Percentiles rank a stretch among this genome's conserved stretches.
phyloP scores from a whole-genome alignment of 23 red algal species.

The Cyanidiococcus yangmingshanensis region DNA sequence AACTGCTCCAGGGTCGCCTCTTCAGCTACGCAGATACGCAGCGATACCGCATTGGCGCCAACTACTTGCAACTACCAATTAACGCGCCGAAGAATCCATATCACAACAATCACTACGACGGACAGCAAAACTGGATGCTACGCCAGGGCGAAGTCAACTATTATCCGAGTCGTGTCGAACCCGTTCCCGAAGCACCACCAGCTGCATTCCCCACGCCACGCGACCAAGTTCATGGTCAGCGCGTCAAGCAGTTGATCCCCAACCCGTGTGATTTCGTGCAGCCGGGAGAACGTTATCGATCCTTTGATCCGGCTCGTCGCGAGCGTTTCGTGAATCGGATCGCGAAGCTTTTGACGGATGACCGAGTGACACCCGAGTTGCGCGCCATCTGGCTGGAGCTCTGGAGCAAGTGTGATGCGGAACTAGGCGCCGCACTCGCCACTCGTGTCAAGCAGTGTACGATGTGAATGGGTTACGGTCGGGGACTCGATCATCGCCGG shows the following conservation, averaged over 20 bases:
- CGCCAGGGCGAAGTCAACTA: constrained; percentile 87
- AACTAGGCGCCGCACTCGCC: constrained; percentile 46
- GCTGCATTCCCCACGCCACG: constrained; percentile 35
- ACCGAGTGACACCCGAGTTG: constrained; percentile 48
- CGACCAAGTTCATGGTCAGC: constrained; percentile 32
- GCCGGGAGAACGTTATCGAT: constrained; percentile 77
- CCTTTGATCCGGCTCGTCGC: constrained; percentile 59
- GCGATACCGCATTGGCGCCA: constrained; percentile 84
- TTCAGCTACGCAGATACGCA: constrained; percentile 95
- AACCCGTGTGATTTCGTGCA: constrained; percentile 85
- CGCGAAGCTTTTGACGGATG: constrained; percentile 58
- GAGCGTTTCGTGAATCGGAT: constrained; percentile 64
- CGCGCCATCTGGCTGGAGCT: constrained; percentile 67
- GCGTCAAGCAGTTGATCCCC: constrained; percentile 36
- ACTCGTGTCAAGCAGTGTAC: constrained; percentile 56
- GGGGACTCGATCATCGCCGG: no score
- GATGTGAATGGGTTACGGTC: no score
- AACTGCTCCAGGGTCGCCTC: constrained; percentile 80
- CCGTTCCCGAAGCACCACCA: constrained; percentile 16
- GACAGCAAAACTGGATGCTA: constrained; percentile 58
- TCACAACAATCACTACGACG: constrained; percentile 77
- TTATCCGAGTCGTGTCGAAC: constrained; percentile 42
- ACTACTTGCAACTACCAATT: constrained; percentile 87
- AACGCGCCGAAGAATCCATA: constrained; percentile 64
- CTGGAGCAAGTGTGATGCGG: constrained; percentile 77